phyloP scores from a whole-genome alignment of 202 grass and related monocot species.

The Tripidium arundinaceum region DNA sequence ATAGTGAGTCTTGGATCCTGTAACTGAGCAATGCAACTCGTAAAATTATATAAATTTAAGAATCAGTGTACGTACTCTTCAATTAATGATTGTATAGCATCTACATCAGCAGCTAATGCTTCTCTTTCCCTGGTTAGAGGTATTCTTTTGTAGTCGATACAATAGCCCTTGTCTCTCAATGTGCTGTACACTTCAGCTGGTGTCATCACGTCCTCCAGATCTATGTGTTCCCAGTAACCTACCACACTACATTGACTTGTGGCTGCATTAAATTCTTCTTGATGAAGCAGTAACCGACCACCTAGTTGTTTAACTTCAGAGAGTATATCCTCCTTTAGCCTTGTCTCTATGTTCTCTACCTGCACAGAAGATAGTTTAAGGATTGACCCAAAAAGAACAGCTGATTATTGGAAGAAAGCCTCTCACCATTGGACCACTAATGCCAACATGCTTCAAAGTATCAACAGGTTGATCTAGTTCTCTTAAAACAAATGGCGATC shows the following conservation, averaged over 20 bases:
- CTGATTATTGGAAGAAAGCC: slow-evolving; percentile 17
- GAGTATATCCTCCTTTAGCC: slow-evolving; percentile 97
- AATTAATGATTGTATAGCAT: slow-evolving; percentile 82
- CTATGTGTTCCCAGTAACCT: slow-evolving; percentile 95
- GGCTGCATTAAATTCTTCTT: slow-evolving; percentile 59
- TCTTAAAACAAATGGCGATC: slow-evolving; percentile 97
- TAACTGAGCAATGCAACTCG: slow-evolving; percentile 1
- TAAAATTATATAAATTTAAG: slow-evolving; percentile 13
- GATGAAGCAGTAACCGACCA: slow-evolving; percentile 83
- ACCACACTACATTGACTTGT: slow-evolving; percentile 62
- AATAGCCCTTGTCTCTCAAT: slow-evolving; percentile 65
- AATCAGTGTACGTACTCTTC: slow-evolving; percentile 53
- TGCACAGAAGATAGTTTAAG: slow-evolving; percentile 44
- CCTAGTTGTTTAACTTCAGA: slow-evolving; percentile 66
- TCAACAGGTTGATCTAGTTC: slow-evolving; percentile 95
- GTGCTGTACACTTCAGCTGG: slow-evolving; percentile 73
- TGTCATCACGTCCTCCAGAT: slow-evolving; percentile 65
- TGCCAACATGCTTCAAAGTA: slow-evolving; percentile 99
- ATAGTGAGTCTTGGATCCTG: slow-evolving; percentile 11
- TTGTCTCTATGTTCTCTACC: slow-evolving; percentile 86
- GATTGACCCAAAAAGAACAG: slow-evolving; percentile 5
- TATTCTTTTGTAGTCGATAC: slow-evolving; percentile 83
- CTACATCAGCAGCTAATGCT: slow-evolving; percentile 90
- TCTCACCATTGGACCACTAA: slow-evolving; percentile 90
- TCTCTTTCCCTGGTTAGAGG: slow-evolving; percentile 94